Percentiles rank a stretch among this genome's conserved stretches.
phyloP scores from a whole-genome alignment of 2,329 filamentous ascomycete species.

The Aureobasidium sp. region DNA sequence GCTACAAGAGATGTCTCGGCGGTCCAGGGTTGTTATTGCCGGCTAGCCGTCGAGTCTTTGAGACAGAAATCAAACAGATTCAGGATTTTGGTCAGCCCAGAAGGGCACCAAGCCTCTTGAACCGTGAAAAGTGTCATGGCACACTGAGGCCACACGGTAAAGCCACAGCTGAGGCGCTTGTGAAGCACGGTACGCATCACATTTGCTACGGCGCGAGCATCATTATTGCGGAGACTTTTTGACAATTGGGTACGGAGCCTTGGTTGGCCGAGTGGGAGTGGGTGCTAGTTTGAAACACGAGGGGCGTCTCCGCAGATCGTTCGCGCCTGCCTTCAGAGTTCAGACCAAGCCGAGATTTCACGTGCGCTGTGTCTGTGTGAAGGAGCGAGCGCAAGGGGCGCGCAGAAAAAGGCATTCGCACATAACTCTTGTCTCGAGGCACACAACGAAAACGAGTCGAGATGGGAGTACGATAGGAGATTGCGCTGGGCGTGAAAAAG shows the following conservation, averaged over 20 bases:
- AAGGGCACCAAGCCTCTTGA: neutral
- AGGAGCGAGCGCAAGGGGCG: neutral
- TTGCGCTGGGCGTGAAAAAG: neutral
- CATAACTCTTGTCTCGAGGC: slow-evolving; percentile 8
- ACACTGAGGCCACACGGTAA: neutral
- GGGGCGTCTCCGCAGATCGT: slow-evolving; percentile 12
- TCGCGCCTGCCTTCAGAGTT: neutral
- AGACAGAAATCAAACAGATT: slow-evolving; percentile 9
- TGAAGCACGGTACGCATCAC: neutral
- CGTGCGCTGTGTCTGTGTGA: neutral
- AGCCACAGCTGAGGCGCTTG: slow-evolving; percentile 6
- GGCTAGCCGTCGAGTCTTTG: slow-evolving; percentile 4
- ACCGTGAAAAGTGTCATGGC: neutral
- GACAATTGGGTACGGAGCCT: too few species aligned
- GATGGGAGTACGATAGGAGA: neutral
- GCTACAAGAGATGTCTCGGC: slow-evolving; percentile 5
- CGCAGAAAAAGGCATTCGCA: neutral
- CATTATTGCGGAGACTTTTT: slow-evolving; percentile 6
- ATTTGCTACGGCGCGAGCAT: neutral
- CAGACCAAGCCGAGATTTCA: slow-evolving; percentile 1
- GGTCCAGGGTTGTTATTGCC: slow-evolving; percentile 2
- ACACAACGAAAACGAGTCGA: neutral
- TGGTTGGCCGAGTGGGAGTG: neutral
- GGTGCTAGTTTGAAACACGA: slow-evolving; percentile 13
- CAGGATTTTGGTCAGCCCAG: slow-evolving; percentile 6